A percentile compares a stretch with the other conserved stretches of the same genome.
Conservation (phyloP, 805 yeast genomes). For the Saturnispora besseyi region DNA sequence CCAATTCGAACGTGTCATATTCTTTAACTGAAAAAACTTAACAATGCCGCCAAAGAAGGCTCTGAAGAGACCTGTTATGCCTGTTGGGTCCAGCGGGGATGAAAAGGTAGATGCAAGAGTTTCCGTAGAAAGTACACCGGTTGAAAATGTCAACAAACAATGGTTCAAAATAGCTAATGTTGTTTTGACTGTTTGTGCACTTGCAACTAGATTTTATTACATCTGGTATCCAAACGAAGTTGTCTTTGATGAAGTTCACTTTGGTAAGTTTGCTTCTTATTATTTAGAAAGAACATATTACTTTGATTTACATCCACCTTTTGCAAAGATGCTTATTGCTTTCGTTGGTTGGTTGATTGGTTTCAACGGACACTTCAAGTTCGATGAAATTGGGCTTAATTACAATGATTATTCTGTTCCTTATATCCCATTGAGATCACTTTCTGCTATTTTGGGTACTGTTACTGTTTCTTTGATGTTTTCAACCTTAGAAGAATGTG, state of each 20-base stretch:
- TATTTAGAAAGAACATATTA: constrained; percentile 85
- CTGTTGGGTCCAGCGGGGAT: neutral
- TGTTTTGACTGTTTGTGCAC: constrained; percentile 35
- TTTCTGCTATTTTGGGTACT: constrained; percentile 75
- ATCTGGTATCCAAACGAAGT: constrained; percentile 64
- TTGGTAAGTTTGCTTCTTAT: constrained; percentile 78
- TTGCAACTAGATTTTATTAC: constrained; percentile 48
- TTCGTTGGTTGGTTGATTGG: constrained; percentile 83
- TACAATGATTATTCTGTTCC: constrained; percentile 78
- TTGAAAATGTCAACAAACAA: neutral
- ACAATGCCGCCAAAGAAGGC: constrained; percentile 19
- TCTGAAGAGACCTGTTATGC: neutral
- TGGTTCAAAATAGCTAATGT: constrained; percentile 29
- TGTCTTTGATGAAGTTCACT: constrained; percentile 82
- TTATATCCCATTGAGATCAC: constrained; percentile 69
- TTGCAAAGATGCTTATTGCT: constrained; percentile 89
- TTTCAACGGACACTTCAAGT: constrained; percentile 86
- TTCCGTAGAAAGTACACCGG: neutral
- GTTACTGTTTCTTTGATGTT: constrained; percentile 78
- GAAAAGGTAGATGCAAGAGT: neutral
- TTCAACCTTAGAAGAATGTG: constrained; percentile 75
- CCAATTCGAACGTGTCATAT: neutral
- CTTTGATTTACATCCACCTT: constrained; percentile 97
- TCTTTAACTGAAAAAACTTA: neutral
- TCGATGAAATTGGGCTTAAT: constrained; percentile 79